Base-by-base conservation (phyloP, 2,329 filamentous ascomycete genomes). In the Clarireedia sp. region DNA sequence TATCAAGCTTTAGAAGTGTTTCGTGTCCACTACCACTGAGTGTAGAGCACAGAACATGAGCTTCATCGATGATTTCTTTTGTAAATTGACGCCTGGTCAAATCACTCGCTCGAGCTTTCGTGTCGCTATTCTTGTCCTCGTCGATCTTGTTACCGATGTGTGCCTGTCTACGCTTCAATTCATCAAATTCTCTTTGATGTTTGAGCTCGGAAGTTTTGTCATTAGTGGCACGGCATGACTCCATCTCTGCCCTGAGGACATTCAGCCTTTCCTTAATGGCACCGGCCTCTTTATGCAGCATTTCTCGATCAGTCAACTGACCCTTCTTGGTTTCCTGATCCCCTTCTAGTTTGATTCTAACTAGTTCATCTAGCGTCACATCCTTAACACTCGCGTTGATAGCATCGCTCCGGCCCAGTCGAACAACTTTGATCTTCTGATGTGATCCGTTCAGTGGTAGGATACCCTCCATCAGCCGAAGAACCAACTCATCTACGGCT, bases 11-110 rank as follows among this genome's bases (percentile, higher is more conserved):
- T 71, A 92, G 43, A 21, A 51, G 90, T 74, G 99, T 96, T 63
- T 99, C 94, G 67, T 99, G 95, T 3, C 94, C 94, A 70, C 87
- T 92, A 65, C 92, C 94, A 70, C 91, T 96, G 49, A 99, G 82
- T 0, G 94, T 99, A 43, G 92, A 89, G 71, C 94, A 99, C 29
- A 99, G 83, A 51, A 99, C 87, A 71, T 99, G 89, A 2, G 94
- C 90, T 23, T 86, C 85, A 67, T 95, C 87, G 46, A 99, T 81
- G 54, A 99, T 89, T 63, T 94, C 85, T 69, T 97, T 91, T 70
- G 97, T 92, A 46, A 94, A 82, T 63, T 86, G 82, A 44, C 89
- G 87, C 54, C 89, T 83, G 59, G 86, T 87, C 65, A 99, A 82
- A 64, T 99, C 94, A 57, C 86, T 86, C 68, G 95, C 89, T 62